A percentile compares a stretch with the other conserved stretches of the same genome.
phyloP scores from a whole-genome alignment of 176 grass and related monocot genomes.

The Coix lacrymajobi region DNA sequence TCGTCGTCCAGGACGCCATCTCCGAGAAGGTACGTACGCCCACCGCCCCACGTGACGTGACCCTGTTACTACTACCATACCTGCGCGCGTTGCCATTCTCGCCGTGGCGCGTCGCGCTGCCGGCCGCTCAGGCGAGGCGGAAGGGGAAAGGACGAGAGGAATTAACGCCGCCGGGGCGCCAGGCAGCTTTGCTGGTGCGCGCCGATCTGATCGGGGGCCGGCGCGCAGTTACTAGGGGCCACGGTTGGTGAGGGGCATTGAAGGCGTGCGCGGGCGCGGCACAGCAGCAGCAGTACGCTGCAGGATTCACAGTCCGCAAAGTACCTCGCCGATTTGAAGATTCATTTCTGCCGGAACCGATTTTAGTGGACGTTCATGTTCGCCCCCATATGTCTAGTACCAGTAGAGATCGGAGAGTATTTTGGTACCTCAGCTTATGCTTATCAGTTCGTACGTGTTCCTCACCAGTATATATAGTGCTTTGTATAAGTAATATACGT shows the following conservation, averaged over 20 bases:
- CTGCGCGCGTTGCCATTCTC: slow-evolving; percentile 9
- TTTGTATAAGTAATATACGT: no score
- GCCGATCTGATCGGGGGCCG: not conserved
- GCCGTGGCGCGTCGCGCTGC: not conserved
- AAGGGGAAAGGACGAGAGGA: not conserved
- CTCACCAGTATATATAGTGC: not conserved
- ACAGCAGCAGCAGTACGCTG: not conserved
- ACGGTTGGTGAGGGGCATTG: slow-evolving; percentile 39
- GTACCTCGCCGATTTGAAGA: not conserved
- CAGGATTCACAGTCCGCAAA: not conserved
- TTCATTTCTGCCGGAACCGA: not conserved
- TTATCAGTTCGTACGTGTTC: not conserved
- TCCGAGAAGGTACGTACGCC: slow-evolving; percentile 72
- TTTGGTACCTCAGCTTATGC: not conserved
- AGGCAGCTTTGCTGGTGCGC: not conserved
- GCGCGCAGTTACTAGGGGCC: slow-evolving; percentile 19
- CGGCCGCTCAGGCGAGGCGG: not conserved
- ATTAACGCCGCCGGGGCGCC: not conserved
- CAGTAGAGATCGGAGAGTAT: not conserved
- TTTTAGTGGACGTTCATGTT: not conserved
- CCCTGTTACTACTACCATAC: not conserved
- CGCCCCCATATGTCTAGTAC: not conserved
- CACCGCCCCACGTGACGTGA: not conserved
- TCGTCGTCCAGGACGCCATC: slow-evolving; percentile 95
- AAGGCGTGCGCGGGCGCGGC: slow-evolving; percentile 26